Percentiles rank a stretch among this genome's conserved stretches.
Conservation (phyloP, 495 filamentous ascomycete genomes). For the Trichocladium uniseriatum region DNA sequence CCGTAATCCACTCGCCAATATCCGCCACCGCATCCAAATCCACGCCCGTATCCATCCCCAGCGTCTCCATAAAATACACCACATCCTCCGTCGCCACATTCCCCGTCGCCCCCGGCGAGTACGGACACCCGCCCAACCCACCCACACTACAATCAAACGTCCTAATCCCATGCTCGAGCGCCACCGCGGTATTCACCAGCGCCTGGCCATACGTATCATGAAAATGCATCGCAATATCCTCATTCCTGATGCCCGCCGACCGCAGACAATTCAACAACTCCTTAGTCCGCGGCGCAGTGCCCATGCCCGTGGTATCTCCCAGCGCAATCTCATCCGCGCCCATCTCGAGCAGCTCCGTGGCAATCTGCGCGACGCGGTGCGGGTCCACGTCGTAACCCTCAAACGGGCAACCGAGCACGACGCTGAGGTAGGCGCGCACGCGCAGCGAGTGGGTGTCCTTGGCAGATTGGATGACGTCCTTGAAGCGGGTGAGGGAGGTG, state of each 20-base stretch:
- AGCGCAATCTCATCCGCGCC: slow-evolving; percentile 91
- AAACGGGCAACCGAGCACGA: slow-evolving; percentile 89
- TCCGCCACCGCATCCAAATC: slow-evolving; percentile 72
- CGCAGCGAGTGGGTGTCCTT: slow-evolving; percentile 55
- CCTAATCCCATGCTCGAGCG: slow-evolving; percentile 78
- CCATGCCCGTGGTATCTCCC: slow-evolving; percentile 95
- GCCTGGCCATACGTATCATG: slow-evolving; percentile 97
- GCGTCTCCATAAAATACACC: slow-evolving; percentile 76
- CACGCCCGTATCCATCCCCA: slow-evolving; percentile 82
- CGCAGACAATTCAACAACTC: slow-evolving; percentile 60
- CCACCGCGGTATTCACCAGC: slow-evolving; percentile 78
- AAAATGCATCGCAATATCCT: slow-evolving; percentile 86
- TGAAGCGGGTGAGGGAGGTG: slow-evolving; percentile 68
- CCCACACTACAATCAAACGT: slow-evolving; percentile 86
- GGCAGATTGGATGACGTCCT: slow-evolving; percentile 62
- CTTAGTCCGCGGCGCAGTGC: slow-evolving; percentile 71
- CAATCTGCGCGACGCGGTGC: slow-evolving; percentile 71
- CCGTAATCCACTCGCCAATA: slow-evolving; percentile 84
- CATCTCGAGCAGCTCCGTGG: slow-evolving; percentile 78
- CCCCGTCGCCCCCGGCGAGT: slow-evolving; percentile 84
- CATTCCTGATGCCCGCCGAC: slow-evolving; percentile 65
- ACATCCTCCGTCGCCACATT: slow-evolving; percentile 94
- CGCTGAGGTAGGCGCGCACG: slow-evolving; percentile 89
- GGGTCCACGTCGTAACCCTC: slow-evolving; percentile 79
- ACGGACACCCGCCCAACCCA: slow-evolving; percentile 90